Conservation (phyloP, 2,329 filamentous ascomycete genomes). For the Fusarium zealandicum region DNA sequence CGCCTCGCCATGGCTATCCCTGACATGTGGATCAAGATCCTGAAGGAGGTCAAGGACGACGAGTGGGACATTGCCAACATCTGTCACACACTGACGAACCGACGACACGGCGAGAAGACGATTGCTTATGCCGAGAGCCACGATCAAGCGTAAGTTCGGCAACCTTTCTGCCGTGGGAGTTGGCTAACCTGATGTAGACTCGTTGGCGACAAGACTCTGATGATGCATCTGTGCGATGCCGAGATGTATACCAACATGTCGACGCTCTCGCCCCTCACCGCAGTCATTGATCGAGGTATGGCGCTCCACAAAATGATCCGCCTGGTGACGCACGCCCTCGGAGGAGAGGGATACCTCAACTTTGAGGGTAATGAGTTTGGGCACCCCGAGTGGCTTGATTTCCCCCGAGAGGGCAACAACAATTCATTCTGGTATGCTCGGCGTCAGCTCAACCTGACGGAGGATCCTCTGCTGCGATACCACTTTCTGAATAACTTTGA, state of each 20-base stretch:
- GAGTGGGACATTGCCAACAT: constrained; percentile 91
- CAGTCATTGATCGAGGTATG: constrained; percentile 89
- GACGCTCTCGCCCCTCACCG: constrained; percentile 78
- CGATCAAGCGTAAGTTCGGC: constrained; percentile 83
- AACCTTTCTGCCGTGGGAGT: constrained; percentile 24
- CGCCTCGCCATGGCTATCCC: constrained; percentile 96
- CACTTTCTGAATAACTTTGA: constrained; percentile 94
- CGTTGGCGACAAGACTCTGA: constrained; percentile 93
- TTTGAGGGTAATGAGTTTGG: constrained; percentile 99
- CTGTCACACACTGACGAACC: constrained; percentile 87
- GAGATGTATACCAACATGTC: constrained; percentile 99
- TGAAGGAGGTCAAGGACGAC: constrained; percentile 91
- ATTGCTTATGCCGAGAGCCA: constrained; percentile 98
- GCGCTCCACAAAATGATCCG: constrained; percentile 97
- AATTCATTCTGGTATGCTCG: constrained; percentile 96
- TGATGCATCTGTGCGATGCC: constrained; percentile 98
- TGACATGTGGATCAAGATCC: constrained; percentile 98
- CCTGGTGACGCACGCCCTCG: constrained; percentile 86
- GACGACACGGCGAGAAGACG: constrained; percentile 95
- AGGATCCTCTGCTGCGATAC: constrained; percentile 87
- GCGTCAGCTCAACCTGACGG: constrained; percentile 90
- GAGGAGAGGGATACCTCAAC: constrained; percentile 96
- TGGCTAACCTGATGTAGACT: constrained; percentile 62
- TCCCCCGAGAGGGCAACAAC: constrained; percentile 89
- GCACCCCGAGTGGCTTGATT: constrained; percentile 98